Base-by-base conservation (phyloP, 768 basidiomycete species). In the Postia placenta region DNA sequence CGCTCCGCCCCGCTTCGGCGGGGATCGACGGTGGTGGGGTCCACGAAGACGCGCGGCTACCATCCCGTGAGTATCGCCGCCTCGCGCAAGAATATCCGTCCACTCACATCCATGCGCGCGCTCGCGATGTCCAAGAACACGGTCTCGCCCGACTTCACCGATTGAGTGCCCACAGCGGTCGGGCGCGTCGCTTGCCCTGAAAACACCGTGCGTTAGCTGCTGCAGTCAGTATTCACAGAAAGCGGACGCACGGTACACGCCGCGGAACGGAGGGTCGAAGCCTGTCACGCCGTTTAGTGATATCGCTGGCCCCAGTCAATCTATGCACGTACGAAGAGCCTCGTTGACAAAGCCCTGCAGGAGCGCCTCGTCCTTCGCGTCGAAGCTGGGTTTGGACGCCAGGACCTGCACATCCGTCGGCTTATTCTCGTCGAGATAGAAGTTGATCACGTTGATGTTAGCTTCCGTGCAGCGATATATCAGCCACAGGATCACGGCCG, bases 201-300 rank as follows among this genome's bases (percentile, higher is more conserved):
- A 33, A 25, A 11, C 11, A 49, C 3, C n/a, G n/a, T n/a, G n/a
- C n/a, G n/a, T n/a, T n/a, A n/a, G n/a, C n/a, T n/a, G n/a, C n/a
- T n/a, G n/a, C n/a, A n/a, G n/a, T n/a, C n/a, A n/a, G n/a, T n/a
- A n/a, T n/a, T n/a, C n/a, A 47, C 2, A 36, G 36, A 47, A 26
- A 52, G 17, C 23, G 23, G 7, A 66, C 78, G 55, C 59, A 80
- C 84, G 84, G 58, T 76, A 81, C 26, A 78, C 76, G 47, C 88
- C 87, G 47, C 73, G 75, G 70, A 90, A 82, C 2, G 82, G 75
- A 9, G 88, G 86, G 38, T 85, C 82, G 42, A 87, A 69, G 46
- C 88, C 86, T 89, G 45, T 17, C 37, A 42, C 9, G 33, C 44
- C 25, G 24, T 25, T 11, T 22, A 57, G 17, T 60, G 48, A 40